Conservation (phyloP, 768 basidiomycete genomes). For the Serendipita sp. region DNA sequence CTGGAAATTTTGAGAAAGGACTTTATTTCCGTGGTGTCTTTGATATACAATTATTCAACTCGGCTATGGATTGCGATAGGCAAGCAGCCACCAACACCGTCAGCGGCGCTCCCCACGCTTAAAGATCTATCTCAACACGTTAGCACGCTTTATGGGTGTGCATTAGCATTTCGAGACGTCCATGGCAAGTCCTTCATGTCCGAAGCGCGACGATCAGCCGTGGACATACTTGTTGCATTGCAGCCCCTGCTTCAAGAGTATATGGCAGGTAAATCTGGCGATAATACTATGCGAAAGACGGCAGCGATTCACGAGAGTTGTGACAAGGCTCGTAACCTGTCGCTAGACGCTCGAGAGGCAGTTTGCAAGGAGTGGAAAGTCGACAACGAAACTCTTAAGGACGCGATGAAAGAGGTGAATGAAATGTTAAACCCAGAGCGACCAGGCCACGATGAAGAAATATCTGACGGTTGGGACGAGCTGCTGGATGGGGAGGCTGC, state of each 20-base stretch:
- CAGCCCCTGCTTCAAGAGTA: conserved; percentile 30
- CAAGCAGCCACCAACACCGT: conserved; percentile 29
- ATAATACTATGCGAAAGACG: conserved; percentile 40
- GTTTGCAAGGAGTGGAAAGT: conserved; percentile 35
- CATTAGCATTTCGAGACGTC: conserved; percentile 23
- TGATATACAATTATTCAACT: conserved; percentile 40
- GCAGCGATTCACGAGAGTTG: conserved; percentile 49
- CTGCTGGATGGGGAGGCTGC: neutral
- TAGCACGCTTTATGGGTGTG: conserved; percentile 35
- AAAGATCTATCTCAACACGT: conserved; percentile 36
- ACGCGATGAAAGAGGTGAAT: conserved; percentile 41
- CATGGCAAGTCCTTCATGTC: conserved; percentile 34
- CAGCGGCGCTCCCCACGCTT: conserved; percentile 34
- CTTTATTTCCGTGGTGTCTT: conserved; percentile 37
- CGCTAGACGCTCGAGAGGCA: conserved; percentile 39
- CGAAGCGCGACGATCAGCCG: conserved; percentile 27
- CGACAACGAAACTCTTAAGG: conserved; percentile 41
- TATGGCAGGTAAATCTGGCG: conserved; percentile 19
- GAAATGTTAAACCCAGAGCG: conserved; percentile 34
- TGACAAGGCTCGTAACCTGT: conserved; percentile 34
- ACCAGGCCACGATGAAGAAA: conserved; percentile 13
- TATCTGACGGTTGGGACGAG: conserved; percentile 4
- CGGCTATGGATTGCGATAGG: conserved; percentile 49
- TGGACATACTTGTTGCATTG: conserved; percentile 29
- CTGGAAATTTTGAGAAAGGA: conserved; percentile 35